Conservation (phyloP, 192 early-diverging fungal genomes). For the Backusella luteola region DNA sequence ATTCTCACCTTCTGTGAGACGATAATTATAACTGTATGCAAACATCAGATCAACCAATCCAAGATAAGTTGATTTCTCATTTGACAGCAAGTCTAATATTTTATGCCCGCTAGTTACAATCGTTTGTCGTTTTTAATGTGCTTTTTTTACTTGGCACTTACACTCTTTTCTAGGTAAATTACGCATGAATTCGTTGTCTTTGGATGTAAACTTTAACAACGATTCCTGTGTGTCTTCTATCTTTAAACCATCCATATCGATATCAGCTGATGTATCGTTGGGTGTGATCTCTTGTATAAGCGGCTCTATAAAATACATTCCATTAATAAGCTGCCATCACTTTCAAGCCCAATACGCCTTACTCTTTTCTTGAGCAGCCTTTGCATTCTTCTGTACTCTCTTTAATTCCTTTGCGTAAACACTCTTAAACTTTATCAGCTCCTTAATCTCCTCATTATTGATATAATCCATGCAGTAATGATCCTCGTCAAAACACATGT, state of each 20-base stretch:
- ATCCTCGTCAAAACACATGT: slow-evolving; percentile 88
- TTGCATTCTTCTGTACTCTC: slow-evolving; percentile 56
- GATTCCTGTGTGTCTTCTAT: slow-evolving; percentile 25
- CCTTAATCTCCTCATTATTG: slow-evolving; percentile 82
- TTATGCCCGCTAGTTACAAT: background rate
- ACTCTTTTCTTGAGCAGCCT: slow-evolving; percentile 20
- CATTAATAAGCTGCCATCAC: too few relatives aligned
- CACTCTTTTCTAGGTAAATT: slow-evolving; percentile 79
- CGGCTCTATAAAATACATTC: slow-evolving; percentile 14
- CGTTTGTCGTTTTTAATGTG: too few relatives aligned
- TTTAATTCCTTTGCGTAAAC: slow-evolving; percentile 61
- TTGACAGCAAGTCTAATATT: slow-evolving; percentile 57
- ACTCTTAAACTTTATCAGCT: slow-evolving; percentile 73
- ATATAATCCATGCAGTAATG: slow-evolving; percentile 89
- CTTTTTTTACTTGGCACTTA: slow-evolving; percentile 32
- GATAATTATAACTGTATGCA: slow-evolving; percentile 87
- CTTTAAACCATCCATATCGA: slow-evolving; percentile 23
- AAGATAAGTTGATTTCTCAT: slow-evolving; percentile 72
- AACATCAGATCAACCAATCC: slow-evolving; percentile 90
- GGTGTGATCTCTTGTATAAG: slow-evolving; percentile 43
- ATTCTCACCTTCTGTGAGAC: slow-evolving; percentile 78
- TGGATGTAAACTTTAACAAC: slow-evolving; percentile 57
- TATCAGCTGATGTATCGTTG: slow-evolving; percentile 9
- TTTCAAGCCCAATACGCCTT: background rate
- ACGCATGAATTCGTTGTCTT: slow-evolving; percentile 72